Evolutionary conservation across 2,329 filamentous ascomycete genomes (phyloP).

Genomic region (Ceratocystis papillata): DNA sequence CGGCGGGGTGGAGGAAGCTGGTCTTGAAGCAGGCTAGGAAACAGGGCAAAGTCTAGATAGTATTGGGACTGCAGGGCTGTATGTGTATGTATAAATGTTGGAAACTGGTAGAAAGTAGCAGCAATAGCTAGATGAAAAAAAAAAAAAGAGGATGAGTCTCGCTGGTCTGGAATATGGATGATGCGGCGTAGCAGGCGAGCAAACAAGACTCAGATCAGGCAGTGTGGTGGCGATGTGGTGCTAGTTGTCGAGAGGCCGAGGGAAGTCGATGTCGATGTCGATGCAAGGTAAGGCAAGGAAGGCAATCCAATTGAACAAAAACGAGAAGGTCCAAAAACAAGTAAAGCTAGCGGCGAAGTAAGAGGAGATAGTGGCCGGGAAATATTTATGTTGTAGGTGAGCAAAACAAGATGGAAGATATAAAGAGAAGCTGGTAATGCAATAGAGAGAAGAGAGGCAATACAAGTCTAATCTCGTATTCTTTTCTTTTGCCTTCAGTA

Average conservation of each 20-base stretch:
- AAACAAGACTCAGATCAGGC: neutral
- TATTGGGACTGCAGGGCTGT: neutral
- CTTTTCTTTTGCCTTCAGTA: constrained; percentile 1
- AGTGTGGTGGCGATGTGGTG: constrained; percentile 1
- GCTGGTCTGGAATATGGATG: neutral
- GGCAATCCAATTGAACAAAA: neutral
- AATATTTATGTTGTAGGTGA: neutral
- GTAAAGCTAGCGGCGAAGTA: neutral
- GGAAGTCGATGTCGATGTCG: neutral
- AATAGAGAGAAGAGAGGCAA: neutral
- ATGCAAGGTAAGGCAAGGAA: neutral
- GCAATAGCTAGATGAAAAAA: neutral
- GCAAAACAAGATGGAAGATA: neutral
- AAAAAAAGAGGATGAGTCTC: neutral
- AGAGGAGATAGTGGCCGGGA: neutral
- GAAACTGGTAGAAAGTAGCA: neutral
- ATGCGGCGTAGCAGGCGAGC: neutral
- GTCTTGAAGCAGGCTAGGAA: neutral
- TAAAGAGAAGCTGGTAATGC: neutral
- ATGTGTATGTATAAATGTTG: neutral
- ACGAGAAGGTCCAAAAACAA: neutral
- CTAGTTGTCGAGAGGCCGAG: neutral
- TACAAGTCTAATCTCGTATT: constrained; percentile 5
- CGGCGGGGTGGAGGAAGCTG: neutral
- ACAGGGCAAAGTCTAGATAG: neutral